Conservation (phyloP, 495 filamentous ascomycete species). For the Lichina pygmaea region DNA sequence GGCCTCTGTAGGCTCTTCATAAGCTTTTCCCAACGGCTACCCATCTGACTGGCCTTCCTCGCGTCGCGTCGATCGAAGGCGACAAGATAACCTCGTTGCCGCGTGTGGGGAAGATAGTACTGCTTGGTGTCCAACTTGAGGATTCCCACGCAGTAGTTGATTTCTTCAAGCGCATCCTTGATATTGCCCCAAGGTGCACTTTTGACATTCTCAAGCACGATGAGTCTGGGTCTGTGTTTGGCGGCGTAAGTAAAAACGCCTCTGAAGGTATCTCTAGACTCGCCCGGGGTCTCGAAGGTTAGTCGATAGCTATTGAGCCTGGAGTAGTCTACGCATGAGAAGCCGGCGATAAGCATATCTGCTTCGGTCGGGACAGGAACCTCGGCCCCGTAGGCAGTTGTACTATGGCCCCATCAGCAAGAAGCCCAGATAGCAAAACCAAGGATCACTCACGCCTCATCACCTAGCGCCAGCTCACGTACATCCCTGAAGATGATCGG, state of each 20-base stretch:
- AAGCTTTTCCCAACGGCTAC: constrained; percentile 9
- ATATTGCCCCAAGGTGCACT: constrained; percentile 35
- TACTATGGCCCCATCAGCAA: constrained; percentile 17
- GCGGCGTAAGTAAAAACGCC: constrained; percentile 30
- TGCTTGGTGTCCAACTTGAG: constrained; percentile 38
- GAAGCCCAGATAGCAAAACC: not conserved
- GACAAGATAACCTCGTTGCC: constrained; percentile 44
- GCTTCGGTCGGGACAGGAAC: constrained; percentile 27
- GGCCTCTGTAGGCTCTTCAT: constrained; percentile 22
- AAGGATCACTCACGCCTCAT: constrained; percentile 26
- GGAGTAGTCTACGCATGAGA: constrained; percentile 51
- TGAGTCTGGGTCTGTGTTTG: constrained; percentile 26
- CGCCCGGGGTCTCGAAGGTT: constrained; percentile 23
- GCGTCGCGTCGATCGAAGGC: constrained; percentile 22
- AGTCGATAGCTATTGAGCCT: constrained; percentile 15
- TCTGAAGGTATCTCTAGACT: constrained; percentile 44
- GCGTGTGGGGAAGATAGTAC: constrained; percentile 58
- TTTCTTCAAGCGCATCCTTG: constrained; percentile 8
- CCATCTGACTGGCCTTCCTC: not conserved
- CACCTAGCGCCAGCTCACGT: constrained; percentile 21
- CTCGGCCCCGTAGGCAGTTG: constrained; percentile 41
- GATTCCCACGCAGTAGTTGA: constrained; percentile 25
- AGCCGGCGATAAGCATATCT: constrained; percentile 51
- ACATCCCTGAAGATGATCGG: constrained; percentile 44
- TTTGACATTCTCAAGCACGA: constrained; percentile 53